These are phyloP conservation scores for Boletellus emodensis DNA, from an alignment of 768 basidiomycete genomes.

Conservation along the genomic window DNA sequence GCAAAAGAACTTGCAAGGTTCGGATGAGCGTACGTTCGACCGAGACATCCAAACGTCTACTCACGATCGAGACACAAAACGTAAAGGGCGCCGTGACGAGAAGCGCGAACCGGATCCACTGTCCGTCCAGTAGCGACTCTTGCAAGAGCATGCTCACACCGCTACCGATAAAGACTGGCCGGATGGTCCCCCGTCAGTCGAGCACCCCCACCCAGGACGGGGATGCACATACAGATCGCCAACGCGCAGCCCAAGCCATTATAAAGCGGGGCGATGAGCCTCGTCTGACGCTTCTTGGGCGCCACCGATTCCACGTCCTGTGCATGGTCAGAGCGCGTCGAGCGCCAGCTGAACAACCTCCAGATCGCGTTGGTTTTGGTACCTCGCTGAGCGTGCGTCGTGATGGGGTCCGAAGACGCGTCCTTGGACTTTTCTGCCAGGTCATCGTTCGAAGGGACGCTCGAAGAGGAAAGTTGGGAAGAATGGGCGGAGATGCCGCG, in stretches of 20 bases:
- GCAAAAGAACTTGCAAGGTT: conserved; percentile 58
- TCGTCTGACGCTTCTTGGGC: conserved; percentile 42
- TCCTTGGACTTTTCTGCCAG: conserved; percentile 47
- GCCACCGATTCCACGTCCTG: conserved; percentile 52
- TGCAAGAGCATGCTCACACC: conserved; percentile 56
- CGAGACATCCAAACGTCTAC: conserved; percentile 19
- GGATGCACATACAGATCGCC: conserved; percentile 50
- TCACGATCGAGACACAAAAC: conserved; percentile 70
- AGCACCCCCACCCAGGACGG: not conserved
- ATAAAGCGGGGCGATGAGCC: conserved; percentile 70
- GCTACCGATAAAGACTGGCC: conserved; percentile 62
- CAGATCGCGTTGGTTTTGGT: conserved; percentile 9
- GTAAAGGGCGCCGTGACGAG: conserved; percentile 64
- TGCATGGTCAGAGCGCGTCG: conserved; percentile 36
- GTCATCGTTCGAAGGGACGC: conserved; percentile 49
- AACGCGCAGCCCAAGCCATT: conserved; percentile 66
- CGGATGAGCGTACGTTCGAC: not conserved
- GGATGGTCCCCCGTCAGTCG: not conserved
- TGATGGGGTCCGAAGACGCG: conserved; percentile 13
- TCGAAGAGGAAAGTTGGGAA: conserved; percentile 40
- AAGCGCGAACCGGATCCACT: conserved; percentile 61
- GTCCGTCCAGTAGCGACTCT: conserved; percentile 66
- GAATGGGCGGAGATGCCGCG: conserved; percentile 37
- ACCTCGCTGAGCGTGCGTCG: not conserved
- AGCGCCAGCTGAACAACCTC: conserved; percentile 42